These are phyloP conservation scores for Aspergillus ustus DNA, from an alignment of 2,329 filamentous ascomycete genomes.

Conservation along the genomic window DNA sequence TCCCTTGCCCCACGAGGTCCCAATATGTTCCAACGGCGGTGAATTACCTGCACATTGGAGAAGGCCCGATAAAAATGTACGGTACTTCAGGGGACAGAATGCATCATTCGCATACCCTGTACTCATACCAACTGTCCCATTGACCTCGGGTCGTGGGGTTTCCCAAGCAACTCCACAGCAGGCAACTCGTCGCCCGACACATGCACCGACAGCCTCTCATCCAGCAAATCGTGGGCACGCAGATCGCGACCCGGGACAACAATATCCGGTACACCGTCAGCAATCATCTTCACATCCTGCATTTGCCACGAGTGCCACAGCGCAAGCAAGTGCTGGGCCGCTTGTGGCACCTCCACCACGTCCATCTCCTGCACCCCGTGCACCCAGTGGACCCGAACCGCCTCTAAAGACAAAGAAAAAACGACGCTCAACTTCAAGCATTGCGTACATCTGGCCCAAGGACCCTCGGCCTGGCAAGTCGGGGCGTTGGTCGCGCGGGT, in stretches of 20 bases:
- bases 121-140: neutral
- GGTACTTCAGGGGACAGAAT: neutral
- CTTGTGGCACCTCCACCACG: no score
- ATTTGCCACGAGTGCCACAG: no score
- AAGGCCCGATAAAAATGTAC: neutral
- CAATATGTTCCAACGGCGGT: neutral
- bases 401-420: neutral
- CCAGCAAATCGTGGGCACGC: neutral
- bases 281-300: neutral
- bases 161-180: neutral
- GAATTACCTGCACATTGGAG: neutral
- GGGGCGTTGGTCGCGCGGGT: conserved; percentile 33
- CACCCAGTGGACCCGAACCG: neutral
- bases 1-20: neutral
- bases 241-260: neutral
- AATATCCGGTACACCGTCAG: neutral
- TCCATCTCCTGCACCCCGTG: no score
- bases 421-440: neutral
- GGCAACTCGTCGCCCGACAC: neutral
- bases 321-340: no score
- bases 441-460: conserved; percentile 45
- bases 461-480: conserved; percentile 41
- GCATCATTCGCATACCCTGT: neutral
- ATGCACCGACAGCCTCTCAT: neutral
- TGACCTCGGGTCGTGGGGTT: neutral